Base-by-base conservation (phyloP, 2,329 filamentous ascomycete genomes). In the Botryosphaeria dothidea region DNA sequence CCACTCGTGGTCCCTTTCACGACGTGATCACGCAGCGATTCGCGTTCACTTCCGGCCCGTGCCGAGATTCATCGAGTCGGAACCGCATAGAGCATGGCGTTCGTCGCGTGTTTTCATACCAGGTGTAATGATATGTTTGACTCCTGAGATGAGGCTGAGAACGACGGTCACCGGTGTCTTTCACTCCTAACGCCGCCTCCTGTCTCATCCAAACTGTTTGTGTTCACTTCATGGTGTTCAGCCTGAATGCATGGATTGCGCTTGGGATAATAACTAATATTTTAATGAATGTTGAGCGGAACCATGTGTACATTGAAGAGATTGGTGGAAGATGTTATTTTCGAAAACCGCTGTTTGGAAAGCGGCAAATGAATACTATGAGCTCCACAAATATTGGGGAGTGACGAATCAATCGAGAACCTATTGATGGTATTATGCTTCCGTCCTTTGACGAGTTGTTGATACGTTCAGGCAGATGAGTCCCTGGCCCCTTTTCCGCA, bases 151-250 rank as follows among this genome's bases (percentile, higher is more conserved):
- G 56, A 60, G 43, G 56, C 41, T 17, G 27, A 46, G 41, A 25
- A 27, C 25, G 56, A n/a, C 27, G 41, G 41, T 46, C 27, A 46
- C 11, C 41, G 34, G 38, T 41, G 15, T 41, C 7, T 60, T 45
- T 11, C 11, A 21, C 11, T 21, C 49, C n/a, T 21, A n/a, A 36
- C 38, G 15, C 38, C 15, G 38, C 3, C 41, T 15, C 41, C 56
- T 27, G 56, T 27, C 43, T 60, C 41, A n/a, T 45, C 49, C 38
- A 41, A 13, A 5, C 38, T 41, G n/a, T 34, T 46, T 46, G n/a
- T 46, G 38, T 60, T 60, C 56, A 31, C n/a, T 60, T 60, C 56
- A 46, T 60, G 56, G 43, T 60, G 56, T 60, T 31, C 56, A 46
- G 56, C 56, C 56, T 60, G 23, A 38, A 15, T 25, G 56, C 56